Conservation (phyloP, 75 land plant genomes). For the Adiantum capillusveneris region DNA sequence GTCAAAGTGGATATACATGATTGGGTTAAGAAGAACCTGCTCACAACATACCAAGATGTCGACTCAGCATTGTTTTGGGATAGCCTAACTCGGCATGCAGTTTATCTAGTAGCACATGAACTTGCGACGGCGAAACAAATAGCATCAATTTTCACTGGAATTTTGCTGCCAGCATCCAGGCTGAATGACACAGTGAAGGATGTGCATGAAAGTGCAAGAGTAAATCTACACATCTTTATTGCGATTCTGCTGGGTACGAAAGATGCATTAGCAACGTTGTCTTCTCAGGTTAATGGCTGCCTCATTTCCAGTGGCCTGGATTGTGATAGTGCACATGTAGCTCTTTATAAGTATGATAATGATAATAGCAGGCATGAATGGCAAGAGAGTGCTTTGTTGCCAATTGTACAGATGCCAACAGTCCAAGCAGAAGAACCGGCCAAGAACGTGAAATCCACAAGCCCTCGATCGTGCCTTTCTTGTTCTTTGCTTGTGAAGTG, state of each 20-base stretch:
- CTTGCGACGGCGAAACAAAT: conserved; percentile 1
- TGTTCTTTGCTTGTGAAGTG: neutral
- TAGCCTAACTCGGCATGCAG: neutral
- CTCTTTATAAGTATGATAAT: no score
- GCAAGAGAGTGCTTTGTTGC: no score
- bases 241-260: neutral
- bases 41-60: neutral
- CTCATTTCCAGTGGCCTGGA: no score
- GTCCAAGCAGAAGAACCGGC: neutral
- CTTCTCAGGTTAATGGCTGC: neutral
- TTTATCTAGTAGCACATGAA: neutral
- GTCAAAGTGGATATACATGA: neutral
- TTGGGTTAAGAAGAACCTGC: neutral
- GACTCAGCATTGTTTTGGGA: neutral
- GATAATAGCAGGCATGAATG: no score
- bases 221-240: neutral
- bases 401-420: no score
- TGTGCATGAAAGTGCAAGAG: neutral
- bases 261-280: neutral
- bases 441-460: neutral
- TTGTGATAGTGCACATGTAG: no score
- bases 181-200: neutral
- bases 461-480: neutral
- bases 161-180: neutral
- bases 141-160: conserved; percentile 1